Conservation (phyloP, 352 stramenopile species). For the Phytophthora foliorum region DNA sequence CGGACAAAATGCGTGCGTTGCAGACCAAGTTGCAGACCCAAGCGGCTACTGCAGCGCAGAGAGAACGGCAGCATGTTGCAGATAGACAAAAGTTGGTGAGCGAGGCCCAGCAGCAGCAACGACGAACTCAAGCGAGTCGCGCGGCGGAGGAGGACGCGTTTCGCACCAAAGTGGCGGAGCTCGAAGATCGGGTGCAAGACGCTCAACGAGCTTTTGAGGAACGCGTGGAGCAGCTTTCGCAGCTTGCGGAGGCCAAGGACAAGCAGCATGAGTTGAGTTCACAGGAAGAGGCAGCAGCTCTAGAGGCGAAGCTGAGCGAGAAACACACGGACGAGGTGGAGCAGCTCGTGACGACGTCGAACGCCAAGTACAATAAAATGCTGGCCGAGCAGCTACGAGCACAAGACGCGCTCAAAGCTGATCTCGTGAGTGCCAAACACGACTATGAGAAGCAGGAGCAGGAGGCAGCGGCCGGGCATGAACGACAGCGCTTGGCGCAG, state of each 20-base stretch:
- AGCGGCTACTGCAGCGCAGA: conserved; percentile 36
- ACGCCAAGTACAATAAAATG: conserved; percentile 83
- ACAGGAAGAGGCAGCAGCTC: conserved; percentile 12
- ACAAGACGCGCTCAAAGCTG: conserved; percentile 60
- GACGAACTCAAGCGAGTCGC: conserved; percentile 41
- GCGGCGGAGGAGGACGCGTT: conserved; percentile 45
- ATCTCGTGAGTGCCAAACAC: conserved; percentile 26
- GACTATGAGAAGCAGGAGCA: conserved; percentile 38
- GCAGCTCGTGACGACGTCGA: conserved; percentile 70
- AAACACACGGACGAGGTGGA: conserved; percentile 72
- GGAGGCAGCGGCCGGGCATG: conserved; percentile 21
- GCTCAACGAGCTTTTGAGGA: conserved; percentile 54
- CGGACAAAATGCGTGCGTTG: conserved; percentile 57
- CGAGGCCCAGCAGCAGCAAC: conserved; percentile 35
- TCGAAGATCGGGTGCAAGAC: conserved; percentile 54
- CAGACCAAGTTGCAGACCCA: conserved; percentile 52
- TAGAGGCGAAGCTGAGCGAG: conserved; percentile 34
- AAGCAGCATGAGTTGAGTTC: conserved; percentile 40
- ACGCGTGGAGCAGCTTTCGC: conserved; percentile 51
- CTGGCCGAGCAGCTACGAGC: conserved; percentile 72
- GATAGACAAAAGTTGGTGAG: conserved; percentile 27
- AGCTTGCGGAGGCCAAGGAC: conserved; percentile 18
- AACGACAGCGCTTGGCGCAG: conserved; percentile 30
- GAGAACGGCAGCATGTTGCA: conserved; percentile 37
- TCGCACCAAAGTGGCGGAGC: conserved; percentile 46